Evolutionary conservation across 2,329 filamentous ascomycete species (phyloP).

Genomic region (Xylaria sp.): DNA sequence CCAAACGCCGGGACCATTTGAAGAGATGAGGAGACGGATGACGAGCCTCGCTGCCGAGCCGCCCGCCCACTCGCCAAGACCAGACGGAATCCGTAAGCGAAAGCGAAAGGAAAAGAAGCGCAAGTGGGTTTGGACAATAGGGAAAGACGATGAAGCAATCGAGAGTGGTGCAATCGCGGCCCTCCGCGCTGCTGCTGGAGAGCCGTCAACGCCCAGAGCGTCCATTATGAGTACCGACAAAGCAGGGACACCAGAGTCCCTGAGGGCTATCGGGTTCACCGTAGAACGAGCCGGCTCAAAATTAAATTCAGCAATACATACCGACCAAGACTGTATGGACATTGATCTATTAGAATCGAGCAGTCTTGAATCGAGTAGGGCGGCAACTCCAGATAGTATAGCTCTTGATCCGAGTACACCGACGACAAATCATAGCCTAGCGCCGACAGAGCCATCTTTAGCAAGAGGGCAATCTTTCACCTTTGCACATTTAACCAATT

Average conservation of each 20-base stretch:
- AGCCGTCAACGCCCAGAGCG: constrained; percentile 29
- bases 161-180: constrained; percentile 51
- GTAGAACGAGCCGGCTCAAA: constrained; percentile 45
- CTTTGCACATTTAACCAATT: constrained; percentile 39
- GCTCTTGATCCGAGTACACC: constrained; percentile 49
- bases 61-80: constrained; percentile 47
- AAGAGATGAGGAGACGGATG: constrained; percentile 66
- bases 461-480: constrained; percentile 32
- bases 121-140: constrained; percentile 71
- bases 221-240: constrained; percentile 14
- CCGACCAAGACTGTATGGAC: constrained; percentile 41
- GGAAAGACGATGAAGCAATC: constrained; percentile 53
- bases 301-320: constrained; percentile 23
- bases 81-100: constrained; percentile 57
- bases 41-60: constrained; percentile 52
- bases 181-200: constrained; percentile 43
- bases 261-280: constrained; percentile 40
- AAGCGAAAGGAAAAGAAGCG: constrained; percentile 65
- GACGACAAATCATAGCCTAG: constrained; percentile 25
- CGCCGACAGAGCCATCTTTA: background rate
- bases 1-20: constrained; percentile 66
- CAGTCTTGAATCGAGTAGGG: constrained; percentile 47
- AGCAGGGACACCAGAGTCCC: constrained; percentile 27
- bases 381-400: constrained; percentile 35
- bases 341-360: constrained; percentile 59